Conservation (phyloP, 345 rosid genomes). For the Iberis pinnata region DNA sequence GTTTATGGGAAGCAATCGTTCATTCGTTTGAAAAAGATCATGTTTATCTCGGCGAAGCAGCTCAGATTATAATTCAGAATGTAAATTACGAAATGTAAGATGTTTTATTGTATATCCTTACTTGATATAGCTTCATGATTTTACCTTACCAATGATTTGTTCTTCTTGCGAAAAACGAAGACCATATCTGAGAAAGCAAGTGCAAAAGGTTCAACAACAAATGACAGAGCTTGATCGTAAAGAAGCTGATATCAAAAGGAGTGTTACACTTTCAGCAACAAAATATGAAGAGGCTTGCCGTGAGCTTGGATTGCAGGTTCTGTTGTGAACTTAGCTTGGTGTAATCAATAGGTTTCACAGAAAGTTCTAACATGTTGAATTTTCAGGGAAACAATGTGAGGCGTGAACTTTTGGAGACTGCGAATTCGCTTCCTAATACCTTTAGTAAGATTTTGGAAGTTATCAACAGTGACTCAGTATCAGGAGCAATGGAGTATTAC, state of each 20-base stretch:
- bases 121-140: conserved; percentile 5
- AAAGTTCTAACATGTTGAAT: conserved; percentile 1
- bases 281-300: conserved; percentile 88
- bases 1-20: conserved; percentile 83
- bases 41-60: conserved; percentile 89
- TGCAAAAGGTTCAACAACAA: conserved; percentile 91
- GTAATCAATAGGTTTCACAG: conserved; percentile 13
- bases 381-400: conserved; percentile 85
- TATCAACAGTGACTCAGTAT: conserved; percentile 58
- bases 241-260: conserved; percentile 86
- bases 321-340: conserved; percentile 10
- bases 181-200: conserved; percentile 90
- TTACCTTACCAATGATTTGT: conserved; percentile 3
- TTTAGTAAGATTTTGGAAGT: conserved; percentile 70
- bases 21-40: conserved; percentile 76
- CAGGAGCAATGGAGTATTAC: conserved; percentile 70
- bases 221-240: conserved; percentile 84
- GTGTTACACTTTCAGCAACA: conserved; percentile 67
- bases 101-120: neutral
- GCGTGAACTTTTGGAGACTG: conserved; percentile 82
- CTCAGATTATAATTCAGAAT: conserved; percentile 81
- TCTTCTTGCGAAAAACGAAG: conserved; percentile 34
- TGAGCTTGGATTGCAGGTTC: conserved; percentile 93
- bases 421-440: conserved; percentile 75
- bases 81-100: conserved; percentile 94